Base-by-base conservation (phyloP, 164 flowering plant genomes). In the Chloranthus sessilifolius region DNA sequence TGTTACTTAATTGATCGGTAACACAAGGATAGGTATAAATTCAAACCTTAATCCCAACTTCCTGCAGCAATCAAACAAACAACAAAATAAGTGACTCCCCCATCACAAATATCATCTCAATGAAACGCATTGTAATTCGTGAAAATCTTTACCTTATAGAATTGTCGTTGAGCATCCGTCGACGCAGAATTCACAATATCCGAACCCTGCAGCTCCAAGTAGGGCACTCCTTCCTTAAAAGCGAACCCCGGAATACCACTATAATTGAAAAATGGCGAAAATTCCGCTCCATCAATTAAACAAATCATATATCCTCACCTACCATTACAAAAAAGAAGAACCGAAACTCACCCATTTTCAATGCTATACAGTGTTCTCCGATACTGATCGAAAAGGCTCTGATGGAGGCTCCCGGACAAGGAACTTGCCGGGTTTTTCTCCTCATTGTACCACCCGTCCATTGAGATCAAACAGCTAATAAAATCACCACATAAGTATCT, bases 41-140 rank as follows among this genome's bases (percentile, higher is more conserved):
- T 45, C 69, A 37, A 28, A 88, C 97, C 97, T 85, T 79, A 51
- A 89, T 82, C 61, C 79, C 59, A 20, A 85, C 87, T 71, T 66
- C 94, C 96, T 88, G 89, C 14, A 47, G 54, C 21, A 29, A 44
- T 27, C 39, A 57, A 21, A 43, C 31, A 0, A 16, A 56, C 22
- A 41, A 31, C 16, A 37, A 33, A 15, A 30, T 49, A 23, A 57
- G 56, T 47, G 45, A 33, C 16, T 24, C 35, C 21, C 49, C 42
- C 15, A 28, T 12, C 9, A 36, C 22, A 16, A 10, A 3, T 11
- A 8, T 49, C 36, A 17, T 20, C 17, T n/a, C n/a, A n/a, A n/a
- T n/a, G n/a, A n/a, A n/a, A n/a, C n/a, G n/a, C n/a, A n/a, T n/a
- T 8, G 10, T 12, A n/a, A 35, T 38, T 15, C 11, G n/a, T 16